Percentiles rank a stretch among this genome's conserved stretches.
These are phyloP conservation scores for Sclerotinia borealis DNA, from an alignment of 2,329 filamentous ascomycete species.

Conservation along the genomic window DNA sequence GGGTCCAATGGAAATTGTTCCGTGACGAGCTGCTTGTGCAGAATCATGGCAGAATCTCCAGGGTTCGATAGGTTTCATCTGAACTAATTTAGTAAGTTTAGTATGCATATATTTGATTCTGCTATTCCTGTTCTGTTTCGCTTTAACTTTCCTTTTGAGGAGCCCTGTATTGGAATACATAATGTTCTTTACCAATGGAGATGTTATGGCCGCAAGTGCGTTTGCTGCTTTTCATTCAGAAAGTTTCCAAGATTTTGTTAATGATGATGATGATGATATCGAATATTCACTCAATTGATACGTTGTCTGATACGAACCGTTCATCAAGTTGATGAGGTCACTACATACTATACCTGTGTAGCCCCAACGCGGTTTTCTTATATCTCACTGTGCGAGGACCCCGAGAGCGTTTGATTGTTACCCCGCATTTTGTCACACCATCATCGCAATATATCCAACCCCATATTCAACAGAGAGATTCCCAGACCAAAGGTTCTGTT, in stretches of 20 bases:
- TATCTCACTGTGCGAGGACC: constrained; percentile 6
- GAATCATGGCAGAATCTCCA: background rate
- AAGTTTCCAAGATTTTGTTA: background rate
- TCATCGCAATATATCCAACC: background rate
- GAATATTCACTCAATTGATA: background rate
- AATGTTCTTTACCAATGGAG: background rate
- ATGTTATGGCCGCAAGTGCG: background rate
- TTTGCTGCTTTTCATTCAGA: background rate
- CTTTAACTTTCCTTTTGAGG: background rate
- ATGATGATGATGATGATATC: background rate
- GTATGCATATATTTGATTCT: background rate
- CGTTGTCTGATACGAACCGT: background rate
- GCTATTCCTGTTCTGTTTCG: background rate
- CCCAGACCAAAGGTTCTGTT: background rate
- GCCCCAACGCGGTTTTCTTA: background rate
- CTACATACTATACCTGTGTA: background rate
- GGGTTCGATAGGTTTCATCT: constrained; percentile 1
- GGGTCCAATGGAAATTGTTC: background rate
- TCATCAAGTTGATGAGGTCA: constrained; percentile 1
- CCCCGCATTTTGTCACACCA: constrained; percentile 3
- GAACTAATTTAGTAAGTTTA: background rate
- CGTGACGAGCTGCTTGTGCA: background rate
- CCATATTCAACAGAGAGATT: background rate
- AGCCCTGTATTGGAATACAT: background rate
- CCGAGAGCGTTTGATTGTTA: background rate